A percentile compares a stretch with the other conserved stretches of the same genome.
These are phyloP conservation scores for Cymbidium sinense DNA, from an alignment of 106 monocot species.

Conservation along the genomic window DNA sequence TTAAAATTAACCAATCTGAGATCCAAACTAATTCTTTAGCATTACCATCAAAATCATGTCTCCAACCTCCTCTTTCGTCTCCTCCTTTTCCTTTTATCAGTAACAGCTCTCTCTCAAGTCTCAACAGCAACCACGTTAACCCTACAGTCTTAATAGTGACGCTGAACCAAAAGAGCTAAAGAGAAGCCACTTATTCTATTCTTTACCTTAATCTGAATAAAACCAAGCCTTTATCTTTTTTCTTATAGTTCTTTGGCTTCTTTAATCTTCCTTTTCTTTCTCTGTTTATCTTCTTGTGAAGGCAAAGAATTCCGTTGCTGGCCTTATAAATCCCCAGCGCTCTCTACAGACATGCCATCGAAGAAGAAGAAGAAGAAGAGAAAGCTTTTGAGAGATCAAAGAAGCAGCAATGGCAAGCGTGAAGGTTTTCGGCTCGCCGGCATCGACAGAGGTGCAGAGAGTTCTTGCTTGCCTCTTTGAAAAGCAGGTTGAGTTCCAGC, in stretches of 20 bases:
- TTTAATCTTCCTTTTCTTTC: slow-evolving; percentile 12
- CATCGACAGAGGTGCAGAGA: slow-evolving; percentile 53
- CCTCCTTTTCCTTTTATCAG: too few relatives aligned
- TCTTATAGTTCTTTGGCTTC: slow-evolving; percentile 16
- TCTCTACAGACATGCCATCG: neutral
- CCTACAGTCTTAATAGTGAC: neutral
- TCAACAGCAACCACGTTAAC: neutral
- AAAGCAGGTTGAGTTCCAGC: slow-evolving; percentile 65
- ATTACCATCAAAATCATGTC: too few relatives aligned
- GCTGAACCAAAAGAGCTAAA: slow-evolving; percentile 6
- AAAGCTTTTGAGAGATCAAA: neutral
- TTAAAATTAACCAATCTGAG: too few relatives aligned
- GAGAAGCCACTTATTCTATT: neutral
- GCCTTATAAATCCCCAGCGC: neutral
- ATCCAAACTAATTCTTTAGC: too few relatives aligned
- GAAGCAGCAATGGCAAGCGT: slow-evolving; percentile 26
- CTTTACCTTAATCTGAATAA: neutral
- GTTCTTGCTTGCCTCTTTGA: slow-evolving; percentile 65
- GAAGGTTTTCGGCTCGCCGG: slow-evolving; percentile 57
- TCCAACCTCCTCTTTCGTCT: too few relatives aligned
- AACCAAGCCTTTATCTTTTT: slow-evolving; percentile 8
- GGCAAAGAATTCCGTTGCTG: slow-evolving; percentile 33
- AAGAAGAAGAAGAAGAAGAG: neutral
- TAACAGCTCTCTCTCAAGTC: neutral
- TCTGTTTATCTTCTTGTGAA: slow-evolving; percentile 23